phyloP scores from a whole-genome alignment of 1,284 basidiomycete genomes.

The Microbotryum violaceum region DNA sequence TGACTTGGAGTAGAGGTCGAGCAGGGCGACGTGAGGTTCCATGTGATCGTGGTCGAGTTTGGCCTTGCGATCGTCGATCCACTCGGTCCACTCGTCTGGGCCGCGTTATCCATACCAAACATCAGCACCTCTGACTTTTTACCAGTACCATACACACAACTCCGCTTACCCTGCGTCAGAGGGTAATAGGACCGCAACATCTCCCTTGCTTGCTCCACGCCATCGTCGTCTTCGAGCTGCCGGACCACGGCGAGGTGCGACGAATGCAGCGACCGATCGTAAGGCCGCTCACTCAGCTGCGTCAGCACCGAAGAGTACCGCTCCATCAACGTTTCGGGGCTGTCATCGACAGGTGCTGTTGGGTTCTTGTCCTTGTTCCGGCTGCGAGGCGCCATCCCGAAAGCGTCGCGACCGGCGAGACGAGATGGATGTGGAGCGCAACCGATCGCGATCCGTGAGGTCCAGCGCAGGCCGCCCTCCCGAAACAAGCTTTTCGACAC shows the following conservation, averaged over 20 bases:
- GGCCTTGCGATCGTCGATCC: conserved; percentile 23
- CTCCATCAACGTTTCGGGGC: conserved; percentile 4
- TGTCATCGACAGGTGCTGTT: neutral
- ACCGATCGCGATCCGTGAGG: no score
- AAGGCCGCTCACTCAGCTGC: conserved; percentile 15
- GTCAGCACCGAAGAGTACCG: conserved; percentile 15
- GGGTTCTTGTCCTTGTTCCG: neutral
- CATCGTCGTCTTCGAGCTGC: conserved; percentile 16
- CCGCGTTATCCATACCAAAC: no score
- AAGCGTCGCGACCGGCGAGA: no score
- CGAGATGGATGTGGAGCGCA: no score
- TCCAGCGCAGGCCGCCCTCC: no score
- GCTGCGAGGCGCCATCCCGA: no score
- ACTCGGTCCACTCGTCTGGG: conserved; percentile 24
- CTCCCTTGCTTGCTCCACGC: conserved; percentile 11
- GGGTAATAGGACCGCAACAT: conserved; percentile 7
- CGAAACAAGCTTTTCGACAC: no score
- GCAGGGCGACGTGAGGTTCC: conserved; percentile 21
- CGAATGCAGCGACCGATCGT: conserved; percentile 20
- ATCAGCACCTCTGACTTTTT: no score
- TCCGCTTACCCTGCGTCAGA: conserved; percentile 4
- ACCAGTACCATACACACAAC: no score
- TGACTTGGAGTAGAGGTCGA: conserved; percentile 30
- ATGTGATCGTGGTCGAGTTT: conserved; percentile 7
- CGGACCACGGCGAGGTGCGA: conserved; percentile 14